Base-by-base conservation (phyloP, 176 grass and related monocot species). In the Calamus simplicifolius region DNA sequence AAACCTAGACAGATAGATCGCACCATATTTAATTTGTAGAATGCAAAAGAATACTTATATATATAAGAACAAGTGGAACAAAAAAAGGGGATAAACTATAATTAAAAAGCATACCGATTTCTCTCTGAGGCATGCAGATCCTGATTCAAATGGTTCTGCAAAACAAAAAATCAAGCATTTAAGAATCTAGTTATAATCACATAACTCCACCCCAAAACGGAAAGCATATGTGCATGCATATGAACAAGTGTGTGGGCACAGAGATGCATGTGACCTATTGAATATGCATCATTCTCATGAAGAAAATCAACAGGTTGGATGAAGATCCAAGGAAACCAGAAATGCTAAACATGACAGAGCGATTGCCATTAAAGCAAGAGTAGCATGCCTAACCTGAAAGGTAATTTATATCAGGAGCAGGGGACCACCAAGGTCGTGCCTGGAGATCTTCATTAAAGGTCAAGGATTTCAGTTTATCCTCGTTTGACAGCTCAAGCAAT, bases 381-480 rank as follows among this genome's bases (percentile, higher is more conserved):
- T n/a, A n/a, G n/a, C n/a, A n/a, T n/a, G n/a, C n/a, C n/a, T n/a
- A 73, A 98, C 94, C 72, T 75, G 85, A 83, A 58, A 98, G 84
- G 71, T 80, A 82, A 76, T 98, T 98, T 62, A 89, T 35, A 59
- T 53, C 89, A 57, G 79, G 63, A 63, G 68, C 83, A 54, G 88
- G 84, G 18, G 87, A 80, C 94, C 94, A 98, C 94, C 85, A 98
- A 70, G 94, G 94, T 13, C 94, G 77, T 58, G 81, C 66, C 49
- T 98, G 70, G 69, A 82, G 63, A 83, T 93, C 85, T 89, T 82
- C 85, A 79, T 92, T 98, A 62, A 82, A 88, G 49, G 84, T 85
- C 59, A 89, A 73, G 25, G 63, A 72, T 70, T 79, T 75, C 76
- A 98, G 52, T 60, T 65, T 92, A 48, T 98, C 78, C 21, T 79